phyloP scores from a whole-genome alignment of 208 protist genomes.

The Plasmodiophora brassicae region DNA sequence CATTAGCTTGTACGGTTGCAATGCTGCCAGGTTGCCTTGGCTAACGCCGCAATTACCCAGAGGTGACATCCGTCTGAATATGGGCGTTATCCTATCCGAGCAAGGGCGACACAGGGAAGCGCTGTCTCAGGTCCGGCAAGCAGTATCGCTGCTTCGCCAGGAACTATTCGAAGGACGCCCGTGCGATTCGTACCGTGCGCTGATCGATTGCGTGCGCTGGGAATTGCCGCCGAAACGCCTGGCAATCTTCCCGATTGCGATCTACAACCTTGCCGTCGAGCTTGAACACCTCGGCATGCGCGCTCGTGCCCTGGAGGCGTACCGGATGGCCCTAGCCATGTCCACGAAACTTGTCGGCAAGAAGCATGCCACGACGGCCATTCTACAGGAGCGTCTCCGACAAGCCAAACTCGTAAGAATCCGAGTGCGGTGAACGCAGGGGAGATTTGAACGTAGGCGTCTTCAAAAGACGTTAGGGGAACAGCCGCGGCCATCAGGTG shows the following conservation, averaged over 20 bases:
- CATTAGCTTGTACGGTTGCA: background rate
- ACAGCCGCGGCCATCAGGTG: too few relatives aligned
- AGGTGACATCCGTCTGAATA: background rate
- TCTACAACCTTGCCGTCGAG: constrained; percentile 16
- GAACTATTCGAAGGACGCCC: background rate
- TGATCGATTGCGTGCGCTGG: background rate
- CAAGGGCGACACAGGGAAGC: background rate
- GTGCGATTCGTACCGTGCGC: background rate
- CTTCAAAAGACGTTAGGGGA: too few relatives aligned
- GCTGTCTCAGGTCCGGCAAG: background rate
- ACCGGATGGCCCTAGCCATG: background rate
- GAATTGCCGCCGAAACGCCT: background rate
- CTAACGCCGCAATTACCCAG: background rate
- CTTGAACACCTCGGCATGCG: background rate
- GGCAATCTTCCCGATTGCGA: background rate
- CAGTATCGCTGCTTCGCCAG: background rate
- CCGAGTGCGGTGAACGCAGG: too few relatives aligned
- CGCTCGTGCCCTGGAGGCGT: background rate
- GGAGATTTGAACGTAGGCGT: too few relatives aligned
- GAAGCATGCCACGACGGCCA: constrained; percentile 8
- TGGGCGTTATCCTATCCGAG: background rate
- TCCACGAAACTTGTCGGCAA: background rate
- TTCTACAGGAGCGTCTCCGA: background rate
- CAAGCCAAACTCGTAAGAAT: background rate
- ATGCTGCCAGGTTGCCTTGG: background rate